phyloP scores from a whole-genome alignment of 371 early-diverging fungal genomes.

The Fennellomyces sp. region DNA sequence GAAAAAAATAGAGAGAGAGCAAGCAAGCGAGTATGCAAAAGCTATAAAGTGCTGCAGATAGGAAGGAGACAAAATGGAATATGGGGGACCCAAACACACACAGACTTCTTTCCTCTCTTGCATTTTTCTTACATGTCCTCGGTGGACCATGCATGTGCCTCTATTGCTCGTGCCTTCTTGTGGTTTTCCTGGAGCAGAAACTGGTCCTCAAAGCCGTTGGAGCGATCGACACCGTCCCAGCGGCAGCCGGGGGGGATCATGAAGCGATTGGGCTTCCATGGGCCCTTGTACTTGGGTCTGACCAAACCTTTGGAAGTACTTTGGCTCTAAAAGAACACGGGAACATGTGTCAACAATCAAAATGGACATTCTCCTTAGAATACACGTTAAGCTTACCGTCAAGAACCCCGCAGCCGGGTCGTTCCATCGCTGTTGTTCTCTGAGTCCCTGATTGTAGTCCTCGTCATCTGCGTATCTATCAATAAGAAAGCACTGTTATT shows the following conservation, averaged over 20 bases:
- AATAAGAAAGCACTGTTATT: not conserved
- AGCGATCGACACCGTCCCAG: conserved; percentile 94
- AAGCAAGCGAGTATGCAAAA: no score
- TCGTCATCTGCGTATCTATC: conserved; percentile 65
- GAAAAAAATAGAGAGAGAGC: conserved; percentile 1
- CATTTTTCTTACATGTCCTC: conserved; percentile 64
- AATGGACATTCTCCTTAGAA: not conserved
- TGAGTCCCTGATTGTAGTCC: conserved; percentile 64
- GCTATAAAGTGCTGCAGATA: not conserved
- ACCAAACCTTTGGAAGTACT: conserved; percentile 29
- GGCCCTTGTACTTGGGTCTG: conserved; percentile 60
- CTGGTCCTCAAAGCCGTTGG: conserved; percentile 83
- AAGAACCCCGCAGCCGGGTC: conserved; percentile 72
- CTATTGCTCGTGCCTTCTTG: conserved; percentile 46
- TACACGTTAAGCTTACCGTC: conserved; percentile 40
- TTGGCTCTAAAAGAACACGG: conserved; percentile 18
- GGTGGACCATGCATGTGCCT: conserved; percentile 69
- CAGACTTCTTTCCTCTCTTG: not conserved
- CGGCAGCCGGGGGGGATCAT: conserved; percentile 85
- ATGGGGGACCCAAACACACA: not conserved
- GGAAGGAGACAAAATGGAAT: not conserved
- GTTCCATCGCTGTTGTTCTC: conserved; percentile 65
- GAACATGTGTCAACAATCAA: not conserved
- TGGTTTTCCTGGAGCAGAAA: conserved; percentile 56
- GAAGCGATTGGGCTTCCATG: conserved; percentile 81